Conservation (phyloP, 164 flowering plant species). For the Platanus orientalis region DNA sequence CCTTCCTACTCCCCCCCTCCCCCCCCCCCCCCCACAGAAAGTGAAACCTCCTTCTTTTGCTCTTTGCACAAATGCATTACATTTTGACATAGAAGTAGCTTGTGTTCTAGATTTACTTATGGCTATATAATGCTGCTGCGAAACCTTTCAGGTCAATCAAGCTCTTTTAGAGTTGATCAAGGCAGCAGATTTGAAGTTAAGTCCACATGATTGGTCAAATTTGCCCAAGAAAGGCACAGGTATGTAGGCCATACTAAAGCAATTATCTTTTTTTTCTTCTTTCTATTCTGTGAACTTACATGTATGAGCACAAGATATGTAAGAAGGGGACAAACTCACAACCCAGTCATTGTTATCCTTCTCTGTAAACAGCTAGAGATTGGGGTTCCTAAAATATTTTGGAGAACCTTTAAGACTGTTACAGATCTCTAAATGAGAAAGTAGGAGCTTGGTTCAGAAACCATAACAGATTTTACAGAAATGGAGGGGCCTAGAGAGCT, state of each 20-base stretch:
- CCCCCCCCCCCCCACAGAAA: neutral
- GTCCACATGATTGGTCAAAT: slow-evolving; percentile 76
- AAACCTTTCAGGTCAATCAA: slow-evolving; percentile 68
- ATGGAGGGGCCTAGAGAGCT: too few relatives aligned
- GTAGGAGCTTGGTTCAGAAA: neutral
- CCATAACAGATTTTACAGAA: neutral
- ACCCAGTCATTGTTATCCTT: too few relatives aligned
- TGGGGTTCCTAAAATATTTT: too few relatives aligned
- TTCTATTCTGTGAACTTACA: too few relatives aligned
- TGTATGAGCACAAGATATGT: too few relatives aligned
- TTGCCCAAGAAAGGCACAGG: slow-evolving; percentile 39
- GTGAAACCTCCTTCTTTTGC: too few relatives aligned
- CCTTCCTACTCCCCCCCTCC: too few relatives aligned
- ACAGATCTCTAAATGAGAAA: too few relatives aligned
- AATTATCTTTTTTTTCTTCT: neutral
- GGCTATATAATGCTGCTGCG: neutral
- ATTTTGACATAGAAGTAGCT: neutral
- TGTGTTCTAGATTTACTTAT: neutral
- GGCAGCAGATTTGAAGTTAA: slow-evolving; percentile 55
- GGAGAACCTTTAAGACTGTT: too few relatives aligned
- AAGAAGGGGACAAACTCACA: too few relatives aligned
- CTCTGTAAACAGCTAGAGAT: too few relatives aligned
- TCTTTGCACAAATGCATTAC: neutral
- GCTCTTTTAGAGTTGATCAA: slow-evolving; percentile 72
- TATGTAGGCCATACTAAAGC: slow-evolving; percentile 20